A percentile compares a stretch with the other conserved stretches of the same genome.
Conservation (phyloP, 73 alveolate genomes). For the Paramecium biaurelia region DNA sequence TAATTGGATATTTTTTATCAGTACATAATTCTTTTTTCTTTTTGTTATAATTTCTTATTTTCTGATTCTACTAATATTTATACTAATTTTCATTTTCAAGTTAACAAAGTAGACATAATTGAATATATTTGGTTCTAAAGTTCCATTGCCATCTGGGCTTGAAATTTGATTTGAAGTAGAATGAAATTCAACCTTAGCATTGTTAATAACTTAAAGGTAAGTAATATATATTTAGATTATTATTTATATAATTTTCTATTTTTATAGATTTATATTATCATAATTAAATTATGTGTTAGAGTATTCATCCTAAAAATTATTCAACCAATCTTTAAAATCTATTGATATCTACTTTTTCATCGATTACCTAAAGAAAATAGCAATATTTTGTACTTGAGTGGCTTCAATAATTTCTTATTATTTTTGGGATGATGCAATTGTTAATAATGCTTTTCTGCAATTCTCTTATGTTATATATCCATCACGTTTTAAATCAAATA, state of each 20-base stretch:
- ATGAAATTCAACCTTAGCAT: background rate
- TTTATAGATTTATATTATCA: background rate
- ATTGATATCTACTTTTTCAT: background rate
- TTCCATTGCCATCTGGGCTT: no score
- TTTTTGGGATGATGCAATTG: constrained; percentile 65
- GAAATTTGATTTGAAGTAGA: no score
- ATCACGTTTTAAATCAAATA: constrained; percentile 71
- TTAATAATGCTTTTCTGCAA: constrained; percentile 66
- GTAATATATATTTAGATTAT: background rate
- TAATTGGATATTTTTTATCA: no score
- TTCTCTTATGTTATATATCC: constrained; percentile 67
- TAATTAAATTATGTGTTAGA: background rate
- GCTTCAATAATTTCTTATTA: constrained; percentile 62
- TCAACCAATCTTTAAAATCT: constrained; percentile 25
- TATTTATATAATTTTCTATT: background rate
- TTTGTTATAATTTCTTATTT: no score
- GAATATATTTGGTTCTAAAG: no score
- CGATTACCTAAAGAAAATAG: background rate
- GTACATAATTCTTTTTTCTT: no score
- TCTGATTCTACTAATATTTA: no score
- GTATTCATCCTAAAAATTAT: constrained; percentile 24
- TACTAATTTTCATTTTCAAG: no score
- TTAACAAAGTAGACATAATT: no score
- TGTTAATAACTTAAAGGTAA: background rate
- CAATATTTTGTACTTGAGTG: background rate